A percentile compares a stretch with the other conserved stretches of the same genome.
phyloP scores from a whole-genome alignment of 805 yeast species.

The Sugiyamaella boreocaroliniensis region DNA sequence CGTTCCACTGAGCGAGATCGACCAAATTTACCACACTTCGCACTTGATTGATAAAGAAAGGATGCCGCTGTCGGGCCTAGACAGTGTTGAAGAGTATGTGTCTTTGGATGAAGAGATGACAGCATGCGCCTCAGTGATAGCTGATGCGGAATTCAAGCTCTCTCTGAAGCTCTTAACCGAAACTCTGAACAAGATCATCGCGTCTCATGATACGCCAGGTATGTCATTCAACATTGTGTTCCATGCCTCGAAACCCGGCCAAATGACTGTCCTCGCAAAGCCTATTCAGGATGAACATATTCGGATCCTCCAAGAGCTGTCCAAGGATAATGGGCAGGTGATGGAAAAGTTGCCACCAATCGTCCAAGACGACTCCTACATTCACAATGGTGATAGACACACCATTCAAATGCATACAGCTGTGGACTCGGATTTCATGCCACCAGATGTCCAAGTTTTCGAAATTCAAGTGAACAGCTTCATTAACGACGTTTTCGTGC shows the following conservation, averaged over 20 bases:
- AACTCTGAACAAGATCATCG: constrained; percentile 36
- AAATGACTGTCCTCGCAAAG: constrained; percentile 23
- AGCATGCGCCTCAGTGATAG: constrained; percentile 41
- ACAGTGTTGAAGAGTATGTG: not conserved
- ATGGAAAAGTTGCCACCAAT: not conserved
- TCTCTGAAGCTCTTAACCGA: constrained; percentile 50
- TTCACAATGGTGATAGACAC: constrained; percentile 11
- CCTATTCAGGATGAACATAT: constrained; percentile 25
- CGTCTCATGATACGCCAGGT: constrained; percentile 31
- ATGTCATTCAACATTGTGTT: constrained; percentile 26
- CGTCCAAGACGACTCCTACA: constrained; percentile 2
- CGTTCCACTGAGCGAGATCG: constrained; percentile 67
- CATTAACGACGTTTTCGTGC: constrained; percentile 21
- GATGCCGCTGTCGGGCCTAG: not conserved
- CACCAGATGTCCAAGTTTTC: constrained; percentile 22
- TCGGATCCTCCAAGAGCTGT: constrained; percentile 19
- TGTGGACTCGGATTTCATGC: constrained; percentile 7
- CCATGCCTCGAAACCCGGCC: constrained; percentile 20
- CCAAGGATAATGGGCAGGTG: constrained; percentile 8
- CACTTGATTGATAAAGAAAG: constrained; percentile 5
- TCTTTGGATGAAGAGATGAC: constrained; percentile 21
- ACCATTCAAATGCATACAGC: constrained; percentile 15
- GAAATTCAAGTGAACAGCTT: constrained; percentile 15
- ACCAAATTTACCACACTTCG: constrained; percentile 46
- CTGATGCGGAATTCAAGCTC: constrained; percentile 59